phyloP scores from a whole-genome alignment of 2,329 filamentous ascomycete genomes.

The Chaetothyriales sp. region DNA sequence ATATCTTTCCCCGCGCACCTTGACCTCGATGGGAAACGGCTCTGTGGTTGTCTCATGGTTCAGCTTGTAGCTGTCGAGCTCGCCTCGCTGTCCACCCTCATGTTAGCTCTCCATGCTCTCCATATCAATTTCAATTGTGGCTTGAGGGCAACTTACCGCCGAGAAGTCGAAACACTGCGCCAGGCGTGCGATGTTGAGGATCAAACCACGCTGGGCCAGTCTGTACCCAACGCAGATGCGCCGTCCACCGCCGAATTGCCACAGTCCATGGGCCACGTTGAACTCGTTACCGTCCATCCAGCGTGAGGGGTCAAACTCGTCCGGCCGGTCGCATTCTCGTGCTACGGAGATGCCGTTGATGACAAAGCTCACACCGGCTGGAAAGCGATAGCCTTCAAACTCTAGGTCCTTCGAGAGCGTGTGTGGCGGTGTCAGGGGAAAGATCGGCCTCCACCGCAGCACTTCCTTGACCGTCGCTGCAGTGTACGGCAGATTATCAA shows the following conservation, averaged over 20 bases:
- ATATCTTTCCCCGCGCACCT: slow-evolving; percentile 6
- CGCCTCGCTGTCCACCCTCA: slow-evolving; percentile 11
- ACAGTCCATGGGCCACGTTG: slow-evolving; percentile 20
- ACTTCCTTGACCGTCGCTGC: slow-evolving; percentile 19
- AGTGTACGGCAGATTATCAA: slow-evolving; percentile 18
- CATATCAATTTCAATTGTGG: background rate
- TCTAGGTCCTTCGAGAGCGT: slow-evolving; percentile 17
- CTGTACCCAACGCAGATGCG: slow-evolving; percentile 24
- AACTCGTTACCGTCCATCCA: slow-evolving; percentile 24
- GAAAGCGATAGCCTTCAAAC: slow-evolving; percentile 20
- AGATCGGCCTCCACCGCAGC: slow-evolving; percentile 20
- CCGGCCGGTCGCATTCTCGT: slow-evolving; percentile 19
- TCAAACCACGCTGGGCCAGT: slow-evolving; percentile 20
- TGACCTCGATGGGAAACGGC: slow-evolving; percentile 18
- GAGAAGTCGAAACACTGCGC: slow-evolving; percentile 19
- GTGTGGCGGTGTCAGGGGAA: slow-evolving; percentile 18
- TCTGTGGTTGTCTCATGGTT: slow-evolving; percentile 18
- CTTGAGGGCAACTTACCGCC: slow-evolving; percentile 7
- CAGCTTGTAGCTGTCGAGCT: slow-evolving; percentile 9
- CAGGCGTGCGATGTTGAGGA: slow-evolving; percentile 21
- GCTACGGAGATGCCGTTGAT: slow-evolving; percentile 22
- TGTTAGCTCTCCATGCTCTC: background rate
- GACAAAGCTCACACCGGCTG: slow-evolving; percentile 20
- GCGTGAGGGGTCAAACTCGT: slow-evolving; percentile 22
- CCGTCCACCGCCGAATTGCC: slow-evolving; percentile 24